These are phyloP conservation scores for Fibroporia radiculosa DNA, from an alignment of 768 basidiomycete species.

Conservation along the genomic window DNA sequence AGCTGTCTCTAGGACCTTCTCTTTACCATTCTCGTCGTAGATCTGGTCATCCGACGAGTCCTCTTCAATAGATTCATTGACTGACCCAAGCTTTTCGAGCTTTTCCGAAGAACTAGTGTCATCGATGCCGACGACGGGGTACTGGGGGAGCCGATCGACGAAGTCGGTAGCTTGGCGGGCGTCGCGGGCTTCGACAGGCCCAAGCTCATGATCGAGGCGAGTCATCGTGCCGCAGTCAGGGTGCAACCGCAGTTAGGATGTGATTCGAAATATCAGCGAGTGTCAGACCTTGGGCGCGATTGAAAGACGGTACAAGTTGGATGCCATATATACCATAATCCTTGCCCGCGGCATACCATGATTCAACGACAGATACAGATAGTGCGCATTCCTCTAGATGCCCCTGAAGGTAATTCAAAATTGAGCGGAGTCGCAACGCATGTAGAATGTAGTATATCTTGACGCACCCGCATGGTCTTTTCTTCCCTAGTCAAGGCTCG, in stretches of 20 bases:
- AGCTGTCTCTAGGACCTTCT: slow-evolving; percentile 6
- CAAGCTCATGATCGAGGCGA: slow-evolving; percentile 1
- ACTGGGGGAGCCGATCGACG: slow-evolving; percentile 1
- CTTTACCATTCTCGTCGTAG: slow-evolving; percentile 2
- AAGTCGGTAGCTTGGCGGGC: not conserved
- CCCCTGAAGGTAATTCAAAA: too few species aligned
- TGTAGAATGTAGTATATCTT: too few species aligned
- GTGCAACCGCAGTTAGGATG: slow-evolving; percentile 24
- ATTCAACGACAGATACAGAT: too few species aligned
- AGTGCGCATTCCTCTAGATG: too few species aligned
- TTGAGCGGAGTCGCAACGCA: too few species aligned
- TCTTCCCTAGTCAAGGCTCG: too few species aligned
- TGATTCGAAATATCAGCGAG: slow-evolving; percentile 20
- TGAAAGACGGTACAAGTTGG: slow-evolving; percentile 17
- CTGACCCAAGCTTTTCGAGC: not conserved
- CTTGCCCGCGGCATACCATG: too few species aligned
- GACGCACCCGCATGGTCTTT: too few species aligned
- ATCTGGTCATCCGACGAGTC: not conserved
- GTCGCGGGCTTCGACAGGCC: not conserved
- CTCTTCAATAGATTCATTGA: not conserved
- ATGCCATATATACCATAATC: slow-evolving; percentile 20
- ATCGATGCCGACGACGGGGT: not conserved
- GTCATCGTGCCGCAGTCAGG: slow-evolving; percentile 14
- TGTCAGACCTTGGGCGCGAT: slow-evolving; percentile 10
- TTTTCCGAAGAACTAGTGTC: not conserved